Evolutionary conservation across 768 basidiomycete genomes (phyloP), one percentile per base, ranked within the genome.

Genomic region (Paxillus rubicundulus): DNA sequence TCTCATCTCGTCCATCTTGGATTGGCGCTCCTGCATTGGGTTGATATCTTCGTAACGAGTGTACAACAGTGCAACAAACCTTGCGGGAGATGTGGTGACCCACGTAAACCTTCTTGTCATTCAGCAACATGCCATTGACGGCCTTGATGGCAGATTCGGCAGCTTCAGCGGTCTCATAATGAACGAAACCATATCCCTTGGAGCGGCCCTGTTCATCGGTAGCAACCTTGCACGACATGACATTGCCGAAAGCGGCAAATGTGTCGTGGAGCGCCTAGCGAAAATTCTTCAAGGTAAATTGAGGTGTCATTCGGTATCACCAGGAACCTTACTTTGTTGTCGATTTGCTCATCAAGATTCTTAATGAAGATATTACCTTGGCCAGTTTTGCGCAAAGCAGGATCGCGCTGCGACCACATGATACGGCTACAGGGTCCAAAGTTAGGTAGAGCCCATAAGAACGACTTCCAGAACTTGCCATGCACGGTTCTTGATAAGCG

Each of bases 361-460:
- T 99, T 99, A 77, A 99, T 98, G 79, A 99, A 99, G 68, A 99
- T 93, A 73, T 99, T 99, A 72, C 97, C 97, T 77, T 98, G 94
- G 59, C 94, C 94, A 58, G 94, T 98, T 85, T 98, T 98, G 74
- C 97, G 91, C 69, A 99, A 86, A 62, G 94, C 92, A 54, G 97
- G 97, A 77, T 98, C 97, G 71, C 97, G 92, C 82, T 98, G 97
- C 67, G 95, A 98, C 96, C 97, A 98, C 97, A 99, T 99, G 82
- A 99, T 99, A 65, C 97, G 92, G 80, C 90, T 92, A 60, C 52
- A 34, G 24, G 57, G 9, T n/a, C 17, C 6, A 24, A 46, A 38
- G 44, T 54, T 49, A 54, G 46, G 21, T 50, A 6, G 39, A 41
- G 6, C 24, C 9, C 3, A 34, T 18, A 16, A 6, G 16, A n/a